phyloP scores from a whole-genome alignment of 768 basidiomycete species.

The Russula brevipes region DNA sequence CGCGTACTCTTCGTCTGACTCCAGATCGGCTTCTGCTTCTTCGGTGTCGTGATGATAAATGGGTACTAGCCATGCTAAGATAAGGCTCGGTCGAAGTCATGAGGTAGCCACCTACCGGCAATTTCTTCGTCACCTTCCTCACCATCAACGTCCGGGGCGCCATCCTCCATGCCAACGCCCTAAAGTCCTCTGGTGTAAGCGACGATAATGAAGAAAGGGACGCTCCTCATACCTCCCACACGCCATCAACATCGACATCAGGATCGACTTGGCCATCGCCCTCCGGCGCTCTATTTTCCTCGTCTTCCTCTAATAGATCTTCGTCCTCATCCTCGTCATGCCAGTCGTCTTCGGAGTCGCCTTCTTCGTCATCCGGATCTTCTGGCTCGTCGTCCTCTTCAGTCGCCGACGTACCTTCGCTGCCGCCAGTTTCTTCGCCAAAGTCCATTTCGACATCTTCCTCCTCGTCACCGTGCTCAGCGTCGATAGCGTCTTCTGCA shows the following conservation, averaged over 20 bases:
- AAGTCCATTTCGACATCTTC: constrained; percentile 87
- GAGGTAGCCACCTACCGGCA: constrained; percentile 39
- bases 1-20: constrained; percentile 60
- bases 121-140: constrained; percentile 46
- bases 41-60: constrained; percentile 51
- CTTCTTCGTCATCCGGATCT: constrained; percentile 54
- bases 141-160: constrained; percentile 34
- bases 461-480: constrained; percentile 73
- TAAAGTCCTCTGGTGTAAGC: constrained; percentile 13
- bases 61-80: constrained; percentile 11
- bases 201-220: not conserved
- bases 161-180: constrained; percentile 36
- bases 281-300: constrained; percentile 35
- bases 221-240: constrained; percentile 35
- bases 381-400: constrained; percentile 67
- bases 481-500: constrained; percentile 74
- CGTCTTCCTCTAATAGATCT: constrained; percentile 42
- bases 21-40: constrained; percentile 55
- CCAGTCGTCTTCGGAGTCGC: constrained; percentile 59
- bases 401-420: constrained; percentile 73
- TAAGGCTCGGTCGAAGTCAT: not conserved
- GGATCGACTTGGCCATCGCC: constrained; percentile 37
- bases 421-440: constrained; percentile 75
- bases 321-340: constrained; percentile 63
- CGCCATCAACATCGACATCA: constrained; percentile 39